phyloP scores from a whole-genome alignment of 176 grass and related monocot species.

The Oryza glumipatula region DNA sequence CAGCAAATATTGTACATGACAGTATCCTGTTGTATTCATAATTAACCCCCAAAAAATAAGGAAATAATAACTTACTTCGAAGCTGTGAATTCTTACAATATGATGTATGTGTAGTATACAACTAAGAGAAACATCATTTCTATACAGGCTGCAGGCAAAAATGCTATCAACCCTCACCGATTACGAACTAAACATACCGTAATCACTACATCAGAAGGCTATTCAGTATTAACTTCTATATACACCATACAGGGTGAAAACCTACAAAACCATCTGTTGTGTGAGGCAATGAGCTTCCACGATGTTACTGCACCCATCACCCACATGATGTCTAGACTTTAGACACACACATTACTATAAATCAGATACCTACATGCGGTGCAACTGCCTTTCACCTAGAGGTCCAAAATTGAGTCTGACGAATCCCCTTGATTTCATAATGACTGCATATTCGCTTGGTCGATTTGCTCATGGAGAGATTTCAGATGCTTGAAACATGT shows the following conservation, averaged over 20 bases:
- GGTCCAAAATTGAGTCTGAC: constrained; percentile 25
- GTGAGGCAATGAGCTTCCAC: neutral
- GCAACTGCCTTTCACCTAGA: constrained; percentile 13
- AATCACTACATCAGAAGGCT: constrained; percentile 14
- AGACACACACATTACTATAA: constrained; percentile 1
- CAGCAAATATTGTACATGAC: constrained; percentile 16
- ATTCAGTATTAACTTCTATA: constrained; percentile 38
- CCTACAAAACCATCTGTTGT: constrained; percentile 17
- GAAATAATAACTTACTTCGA: constrained; percentile 11
- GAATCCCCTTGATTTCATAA: neutral
- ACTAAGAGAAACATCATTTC: constrained; percentile 24
- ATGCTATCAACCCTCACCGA: neutral
- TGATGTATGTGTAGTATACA: constrained; percentile 13
- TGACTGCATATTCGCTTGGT: neutral
- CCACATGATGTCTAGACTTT: constrained; percentile 32
- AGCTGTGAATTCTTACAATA: constrained; percentile 23
- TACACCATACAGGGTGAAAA: constrained; percentile 21
- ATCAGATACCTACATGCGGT: constrained; percentile 16
- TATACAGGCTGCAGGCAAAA: constrained; percentile 35
- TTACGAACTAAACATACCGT: constrained; percentile 31
- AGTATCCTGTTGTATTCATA: constrained; percentile 11
- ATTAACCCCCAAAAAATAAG: neutral
- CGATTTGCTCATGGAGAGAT: neutral
- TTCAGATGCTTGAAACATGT: constrained; percentile 29
- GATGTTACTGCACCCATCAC: constrained; percentile 17